Conservation (phyloP, 129 eudicot species). For the Flaveria robusta region DNA sequence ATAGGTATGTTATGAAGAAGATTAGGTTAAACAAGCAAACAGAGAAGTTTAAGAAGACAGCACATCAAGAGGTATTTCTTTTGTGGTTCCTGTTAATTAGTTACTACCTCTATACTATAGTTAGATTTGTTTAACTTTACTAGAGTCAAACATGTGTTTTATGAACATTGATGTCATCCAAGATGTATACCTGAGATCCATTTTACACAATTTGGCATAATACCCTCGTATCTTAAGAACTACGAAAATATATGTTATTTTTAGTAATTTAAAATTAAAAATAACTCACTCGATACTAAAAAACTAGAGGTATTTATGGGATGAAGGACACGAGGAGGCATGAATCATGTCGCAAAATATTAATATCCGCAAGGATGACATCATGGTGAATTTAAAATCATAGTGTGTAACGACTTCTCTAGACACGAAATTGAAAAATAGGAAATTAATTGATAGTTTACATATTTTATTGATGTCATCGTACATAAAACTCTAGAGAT, state of each 20-base stretch:
- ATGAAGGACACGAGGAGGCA: neutral
- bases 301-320: conserved; percentile 25
- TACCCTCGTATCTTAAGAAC: neutral
- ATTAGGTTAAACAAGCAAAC: conserved; percentile 79
- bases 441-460: conserved; percentile 19
- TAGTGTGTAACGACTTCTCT: neutral
- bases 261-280: neutral
- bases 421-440: neutral
- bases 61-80: conserved; percentile 80
- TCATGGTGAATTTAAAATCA: conserved; percentile 20
- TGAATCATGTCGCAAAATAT: conserved; percentile 6
- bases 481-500: conserved; percentile 10
- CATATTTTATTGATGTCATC: conserved; percentile 16
- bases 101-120: neutral
- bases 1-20: conserved; percentile 91
- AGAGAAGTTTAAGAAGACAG: conserved; percentile 85
- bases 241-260: neutral
- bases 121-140: conserved; percentile 23
- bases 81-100: conserved; percentile 8
- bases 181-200: neutral
- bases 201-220: conserved; percentile 13
- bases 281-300: neutral
- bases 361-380: conserved; percentile 13
- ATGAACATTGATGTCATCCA: conserved; percentile 1
- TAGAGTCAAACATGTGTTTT: conserved; percentile 16